Evolutionary conservation across 495 filamentous ascomycete species (phyloP).

Genomic region (Pseudevernia furfuracea): DNA sequence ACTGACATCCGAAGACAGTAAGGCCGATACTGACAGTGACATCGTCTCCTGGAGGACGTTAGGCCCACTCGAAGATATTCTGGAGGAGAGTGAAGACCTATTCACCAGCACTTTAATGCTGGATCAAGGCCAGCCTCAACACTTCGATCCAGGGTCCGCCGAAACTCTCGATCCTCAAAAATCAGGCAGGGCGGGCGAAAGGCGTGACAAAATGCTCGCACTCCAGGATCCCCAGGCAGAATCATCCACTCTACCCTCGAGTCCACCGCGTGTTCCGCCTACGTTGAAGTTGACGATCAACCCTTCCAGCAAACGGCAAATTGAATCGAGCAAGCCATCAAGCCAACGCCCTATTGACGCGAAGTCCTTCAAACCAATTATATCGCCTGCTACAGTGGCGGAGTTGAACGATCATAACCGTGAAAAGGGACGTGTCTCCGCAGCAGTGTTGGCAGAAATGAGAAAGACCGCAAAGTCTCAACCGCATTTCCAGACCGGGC

Average conservation of each 20-base stretch:
- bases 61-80: not conserved
- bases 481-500: not conserved
- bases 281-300: not conserved
- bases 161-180: not conserved
- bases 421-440: not conserved
- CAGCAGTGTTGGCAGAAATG: not conserved
- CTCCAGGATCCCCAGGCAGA: not conserved
- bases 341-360: not conserved
- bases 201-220: not conserved
- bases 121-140: not conserved
- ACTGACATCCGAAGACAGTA: not conserved
- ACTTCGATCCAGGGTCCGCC: not conserved
- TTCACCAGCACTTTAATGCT: not conserved
- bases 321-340: not conserved
- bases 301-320: not conserved
- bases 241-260: not conserved
- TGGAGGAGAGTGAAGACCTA: not conserved
- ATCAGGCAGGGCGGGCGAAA: not conserved
- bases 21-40: not conserved
- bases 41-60: not conserved
- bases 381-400: not conserved
- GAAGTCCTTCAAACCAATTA: not conserved
- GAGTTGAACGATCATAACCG: not conserved
- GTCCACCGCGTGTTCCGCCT: not conserved
- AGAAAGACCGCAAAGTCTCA: not conserved